Percentiles rank a stretch among this genome's conserved stretches.
phyloP scores from a whole-genome alignment of 495 filamentous ascomycete species.

The Neurospora pannonica region DNA sequence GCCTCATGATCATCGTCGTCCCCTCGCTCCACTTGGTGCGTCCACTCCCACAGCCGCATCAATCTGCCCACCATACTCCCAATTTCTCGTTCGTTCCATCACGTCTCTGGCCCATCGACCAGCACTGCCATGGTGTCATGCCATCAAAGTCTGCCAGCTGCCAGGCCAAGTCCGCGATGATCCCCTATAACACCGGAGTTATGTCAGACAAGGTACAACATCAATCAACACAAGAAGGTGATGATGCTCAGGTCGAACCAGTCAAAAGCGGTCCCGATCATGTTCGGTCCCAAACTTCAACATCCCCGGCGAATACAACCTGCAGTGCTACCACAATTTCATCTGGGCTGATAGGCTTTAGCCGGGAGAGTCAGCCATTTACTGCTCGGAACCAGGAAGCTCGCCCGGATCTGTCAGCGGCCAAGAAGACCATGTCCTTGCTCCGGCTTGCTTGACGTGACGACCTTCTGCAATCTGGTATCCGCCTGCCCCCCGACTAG shows the following conservation, averaged over 20 bases:
- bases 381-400: not conserved
- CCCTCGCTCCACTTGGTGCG: not conserved
- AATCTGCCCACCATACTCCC: not conserved
- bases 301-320: not conserved
- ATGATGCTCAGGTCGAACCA: not conserved
- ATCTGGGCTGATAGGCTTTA: not conserved
- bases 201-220: not conserved
- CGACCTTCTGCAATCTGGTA: not conserved
- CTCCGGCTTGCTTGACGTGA: not conserved
- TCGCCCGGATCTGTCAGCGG: not conserved
- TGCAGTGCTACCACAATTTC: not conserved
- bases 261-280: not conserved
- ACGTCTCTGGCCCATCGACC: not conserved
- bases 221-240: not conserved
- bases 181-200: not conserved
- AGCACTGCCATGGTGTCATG: not conserved
- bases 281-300: not conserved
- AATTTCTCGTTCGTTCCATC: not conserved
- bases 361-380: not conserved
- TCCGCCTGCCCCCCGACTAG: not conserved
- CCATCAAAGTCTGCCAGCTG: not conserved
- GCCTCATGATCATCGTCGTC: not conserved
- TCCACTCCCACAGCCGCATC: not conserved
- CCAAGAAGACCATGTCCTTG: not conserved
- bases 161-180: not conserved